Conservation (phyloP, 495 filamentous ascomycete species). For the Neurospora tetrasperma region DNA sequence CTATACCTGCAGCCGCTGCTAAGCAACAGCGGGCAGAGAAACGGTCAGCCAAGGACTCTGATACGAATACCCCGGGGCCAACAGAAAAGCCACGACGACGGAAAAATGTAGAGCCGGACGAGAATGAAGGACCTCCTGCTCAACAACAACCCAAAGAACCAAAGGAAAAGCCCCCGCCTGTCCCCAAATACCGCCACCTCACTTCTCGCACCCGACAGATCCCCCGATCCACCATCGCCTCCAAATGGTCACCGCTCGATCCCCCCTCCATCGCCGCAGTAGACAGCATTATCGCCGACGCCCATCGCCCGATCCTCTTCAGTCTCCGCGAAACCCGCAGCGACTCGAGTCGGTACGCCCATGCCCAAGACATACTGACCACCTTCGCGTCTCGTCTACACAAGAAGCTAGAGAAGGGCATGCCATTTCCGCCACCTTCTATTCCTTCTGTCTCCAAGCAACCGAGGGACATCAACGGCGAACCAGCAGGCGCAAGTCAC, state of each 20-base stretch:
- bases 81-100: neutral
- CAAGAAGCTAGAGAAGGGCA: constrained; percentile 26
- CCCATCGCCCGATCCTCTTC: constrained; percentile 30
- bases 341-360: constrained; percentile 17
- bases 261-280: constrained; percentile 26
- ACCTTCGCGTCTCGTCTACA: constrained; percentile 25
- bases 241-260: constrained; percentile 37
- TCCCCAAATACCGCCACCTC: constrained; percentile 27
- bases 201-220: constrained; percentile 30
- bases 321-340: constrained; percentile 25
- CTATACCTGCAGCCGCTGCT: neutral
- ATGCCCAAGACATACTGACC: constrained; percentile 26
- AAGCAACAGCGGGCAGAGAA: neutral
- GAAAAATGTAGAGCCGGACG: neutral
- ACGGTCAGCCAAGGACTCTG: neutral
- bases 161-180: neutral
- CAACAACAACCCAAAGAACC: neutral
- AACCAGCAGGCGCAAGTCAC: constrained; percentile 7
- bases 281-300: constrained; percentile 26
- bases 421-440: constrained; percentile 33
- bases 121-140: neutral
- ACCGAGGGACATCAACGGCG: neutral
- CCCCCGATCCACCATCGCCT: constrained; percentile 29
- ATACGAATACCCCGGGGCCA: neutral
- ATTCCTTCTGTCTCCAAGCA: neutral